Evolutionary conservation across 2,329 filamentous ascomycete species (phyloP).

Genomic region (Ilyonectria robusta): DNA sequence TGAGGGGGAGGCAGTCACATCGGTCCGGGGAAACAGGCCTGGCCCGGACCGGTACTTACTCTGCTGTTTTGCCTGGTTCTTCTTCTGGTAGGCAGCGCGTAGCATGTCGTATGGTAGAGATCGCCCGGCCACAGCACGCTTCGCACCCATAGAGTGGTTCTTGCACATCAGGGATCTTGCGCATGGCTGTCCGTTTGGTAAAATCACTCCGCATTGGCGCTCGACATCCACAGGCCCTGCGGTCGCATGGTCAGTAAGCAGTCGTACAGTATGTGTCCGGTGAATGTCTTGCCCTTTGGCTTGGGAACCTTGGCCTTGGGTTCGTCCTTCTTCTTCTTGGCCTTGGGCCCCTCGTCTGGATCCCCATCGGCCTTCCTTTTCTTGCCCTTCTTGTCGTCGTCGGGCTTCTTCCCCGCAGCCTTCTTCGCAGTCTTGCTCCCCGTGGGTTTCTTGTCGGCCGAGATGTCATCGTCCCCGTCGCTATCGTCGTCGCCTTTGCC

Average conservation of each 20-base stretch:
- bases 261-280: neutral
- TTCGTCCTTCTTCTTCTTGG: constrained; percentile 96
- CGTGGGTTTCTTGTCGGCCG: constrained; percentile 58
- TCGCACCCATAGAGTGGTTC: constrained; percentile 93
- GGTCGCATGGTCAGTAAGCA: constrained; percentile 32
- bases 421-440: constrained; percentile 69
- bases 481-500: constrained; percentile 64
- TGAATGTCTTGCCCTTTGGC: constrained; percentile 74
- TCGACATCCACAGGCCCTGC: constrained; percentile 91
- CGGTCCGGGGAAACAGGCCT: constrained; percentile 31
- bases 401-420: constrained; percentile 76
- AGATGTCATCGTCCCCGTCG: constrained; percentile 58
- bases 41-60: constrained; percentile 70
- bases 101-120: constrained; percentile 95
- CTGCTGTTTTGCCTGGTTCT: constrained; percentile 98
- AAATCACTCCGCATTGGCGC: constrained; percentile 89
- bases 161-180: constrained; percentile 94
- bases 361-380: constrained; percentile 84
- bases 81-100: constrained; percentile 90
- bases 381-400: constrained; percentile 78
- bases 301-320: constrained; percentile 87
- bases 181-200: constrained; percentile 89
- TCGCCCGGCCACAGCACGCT: constrained; percentile 87
- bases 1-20: constrained; percentile 36
- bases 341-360: constrained; percentile 85